Base-by-base conservation (phyloP, 495 filamentous ascomycete genomes). In the Podospora sp. region DNA sequence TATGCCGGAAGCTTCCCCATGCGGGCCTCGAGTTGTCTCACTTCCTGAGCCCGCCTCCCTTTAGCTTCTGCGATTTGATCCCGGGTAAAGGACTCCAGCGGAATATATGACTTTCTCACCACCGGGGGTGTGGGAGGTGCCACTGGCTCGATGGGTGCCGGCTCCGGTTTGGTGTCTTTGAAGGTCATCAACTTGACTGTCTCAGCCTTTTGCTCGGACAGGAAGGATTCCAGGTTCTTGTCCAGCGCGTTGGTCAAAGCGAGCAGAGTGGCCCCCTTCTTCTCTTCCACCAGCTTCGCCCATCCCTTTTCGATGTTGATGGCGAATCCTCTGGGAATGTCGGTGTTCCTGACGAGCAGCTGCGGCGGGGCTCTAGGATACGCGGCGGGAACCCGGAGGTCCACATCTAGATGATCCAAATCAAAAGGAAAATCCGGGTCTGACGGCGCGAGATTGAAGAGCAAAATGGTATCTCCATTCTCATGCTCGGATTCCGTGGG, bases 371-470 rank as follows among this genome's bases (percentile, higher is more conserved):
- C 79, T 33, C 73, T 69, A 14, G 91, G 91, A 73, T 92, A 95
- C 14, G 73, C 75, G 0, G 61, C 65, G 0, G 93, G 92, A 8
- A 97, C 84, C 60, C 79, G 83, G n/a, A 97, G 80, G 1, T 86
- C 80, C 72, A 92, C 93, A 64, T 90, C 81, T n/a, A 96, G 79
- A 22, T 81, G 81, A 12, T 89, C 85, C 67, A 96, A 78, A 22
- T 93, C 90, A 67, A 91, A 96, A 6, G 92, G 89, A 67, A 94
- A 94, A 72, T 96, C 92, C 0, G 92, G 92, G 72, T 96, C 93
- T n/a, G 92, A 94, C 6, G 93, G 93, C 16, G 75, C 77, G 63
- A 97, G 69, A 22, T 80, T 81, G 75, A 96, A 91, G 0, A 78
- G 75, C 22, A 94, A 76, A 16, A 83, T 82, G 7, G 83, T 86